Evolutionary conservation across 768 basidiomycete species (phyloP), one percentile per base, ranked within the genome.

Genomic region (Xerocomus brunneocitrinus): DNA sequence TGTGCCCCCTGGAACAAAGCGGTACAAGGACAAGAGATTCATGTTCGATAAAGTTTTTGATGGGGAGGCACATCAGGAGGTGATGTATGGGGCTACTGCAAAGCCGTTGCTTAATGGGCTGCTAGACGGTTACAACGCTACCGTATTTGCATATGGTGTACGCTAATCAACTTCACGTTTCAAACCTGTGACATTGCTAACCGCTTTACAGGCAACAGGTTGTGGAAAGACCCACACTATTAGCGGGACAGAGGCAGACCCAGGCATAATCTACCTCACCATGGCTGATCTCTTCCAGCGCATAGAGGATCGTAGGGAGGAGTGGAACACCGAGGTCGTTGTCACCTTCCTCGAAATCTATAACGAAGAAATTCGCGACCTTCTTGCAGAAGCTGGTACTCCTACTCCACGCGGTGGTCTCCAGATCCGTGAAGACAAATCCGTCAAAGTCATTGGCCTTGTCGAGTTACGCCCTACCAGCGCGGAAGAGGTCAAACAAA

Each of bases 141-240:
- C 97, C 10, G 89, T 98, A 8, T 98, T 99, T 75, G 97, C 97
- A 4, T 99, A 99, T 69, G 97, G 97, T 35, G 97, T 98, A 70
- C 69, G 90, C 76, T 51, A 43, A 57, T 56, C 38, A 36, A 47
- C 48, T 19, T 19, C 19, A 53, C 46, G 8, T 35, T 36, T 19
- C 50, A 25, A 47, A 25, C 14, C 19, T 31, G 22, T 54, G 25
- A 49, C 50, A 28, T 59, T 28, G 44, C 58, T 47, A 50, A 63
- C 59, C 45, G 49, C 56, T 41, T 53, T 40, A 19, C 64, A 98
- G 97, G 97, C 97, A 24, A 98, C 97, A n/a, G 97, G 97, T n/a
- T 98, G 97, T 68, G 97, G 97, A 58, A 99, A 99, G 73, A 99
- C 97, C 5, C 95, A 98, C 71, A 99, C 97, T 19, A 98, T 99